These are phyloP conservation scores for Phytophthora boehmeriae DNA, from an alignment of 352 stramenopile species.

Conservation along the genomic window DNA sequence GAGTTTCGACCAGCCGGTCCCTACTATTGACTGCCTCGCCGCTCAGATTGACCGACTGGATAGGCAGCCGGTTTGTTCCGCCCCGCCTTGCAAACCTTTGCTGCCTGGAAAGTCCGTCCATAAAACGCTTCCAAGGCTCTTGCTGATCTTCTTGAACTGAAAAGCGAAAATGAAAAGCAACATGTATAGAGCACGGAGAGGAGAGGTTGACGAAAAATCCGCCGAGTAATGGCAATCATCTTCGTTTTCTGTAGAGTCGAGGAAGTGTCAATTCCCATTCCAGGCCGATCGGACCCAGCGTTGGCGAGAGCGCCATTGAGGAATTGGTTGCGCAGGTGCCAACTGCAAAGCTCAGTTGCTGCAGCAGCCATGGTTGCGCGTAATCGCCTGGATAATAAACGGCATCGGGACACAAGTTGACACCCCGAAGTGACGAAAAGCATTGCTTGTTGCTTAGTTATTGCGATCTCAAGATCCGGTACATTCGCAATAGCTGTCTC, in stretches of 20 bases:
- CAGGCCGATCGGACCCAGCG: no score
- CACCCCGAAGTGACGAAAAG: no score
- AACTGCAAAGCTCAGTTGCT: no score
- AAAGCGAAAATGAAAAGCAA: neutral
- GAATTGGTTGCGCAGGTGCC: no score
- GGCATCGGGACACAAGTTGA: neutral
- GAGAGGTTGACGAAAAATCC: slow-evolving; percentile 30
- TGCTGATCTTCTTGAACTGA: neutral
- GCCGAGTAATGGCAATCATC: slow-evolving; percentile 6
- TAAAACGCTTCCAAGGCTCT: slow-evolving; percentile 15
- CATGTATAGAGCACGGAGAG: slow-evolving; percentile 31
- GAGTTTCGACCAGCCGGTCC: neutral
- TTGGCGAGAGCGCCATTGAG: no score
- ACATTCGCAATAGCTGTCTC: no score
- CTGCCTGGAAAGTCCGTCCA: slow-evolving; percentile 12
- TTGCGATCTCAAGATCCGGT: no score
- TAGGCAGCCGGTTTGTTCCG: slow-evolving; percentile 22
- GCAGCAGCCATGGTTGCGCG: no score
- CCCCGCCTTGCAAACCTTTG: slow-evolving; percentile 28
- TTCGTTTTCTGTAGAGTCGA: neutral
- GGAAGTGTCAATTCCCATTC: no score
- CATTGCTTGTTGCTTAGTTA: no score
- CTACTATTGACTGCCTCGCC: neutral
- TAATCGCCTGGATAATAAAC: neutral
- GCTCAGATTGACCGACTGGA: slow-evolving; percentile 14